Percentiles rank a stretch among this genome's conserved stretches.
Conservation (phyloP, 2,329 filamentous ascomycete species). For the Diaporthe destruens region DNA sequence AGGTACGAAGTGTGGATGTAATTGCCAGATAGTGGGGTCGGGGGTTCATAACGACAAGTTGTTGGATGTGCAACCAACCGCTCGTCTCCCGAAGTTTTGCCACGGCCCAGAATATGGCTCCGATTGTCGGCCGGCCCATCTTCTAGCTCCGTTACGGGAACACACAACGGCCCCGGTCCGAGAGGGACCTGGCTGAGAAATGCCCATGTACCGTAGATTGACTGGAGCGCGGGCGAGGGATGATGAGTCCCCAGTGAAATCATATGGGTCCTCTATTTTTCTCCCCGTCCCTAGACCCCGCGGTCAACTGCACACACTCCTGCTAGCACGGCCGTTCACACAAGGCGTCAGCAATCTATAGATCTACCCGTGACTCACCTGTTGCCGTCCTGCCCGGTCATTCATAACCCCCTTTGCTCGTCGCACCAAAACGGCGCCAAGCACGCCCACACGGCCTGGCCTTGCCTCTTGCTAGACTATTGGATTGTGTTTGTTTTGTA, state of each 20-base stretch:
- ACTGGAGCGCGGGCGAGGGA: background rate
- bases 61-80: background rate
- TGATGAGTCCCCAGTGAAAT: conserved; percentile 2
- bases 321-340: background rate
- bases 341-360: background rate
- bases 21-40: background rate
- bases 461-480: background rate
- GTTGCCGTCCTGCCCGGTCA: background rate
- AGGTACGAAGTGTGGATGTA: background rate
- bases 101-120: conserved; percentile 15
- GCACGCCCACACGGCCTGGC: background rate
- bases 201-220: background rate
- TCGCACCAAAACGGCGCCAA: background rate
- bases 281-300: background rate
- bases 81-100: conserved; percentile 15
- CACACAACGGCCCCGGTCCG: conserved; percentile 25
- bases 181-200: conserved; percentile 1
- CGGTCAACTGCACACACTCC: background rate
- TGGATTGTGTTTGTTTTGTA: background rate
- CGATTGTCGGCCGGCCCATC: conserved; percentile 31
- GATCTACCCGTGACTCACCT: background rate
- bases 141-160: conserved; percentile 30
- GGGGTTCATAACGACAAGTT: background rate
- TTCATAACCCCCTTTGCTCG: background rate
- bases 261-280: background rate